Evolutionary conservation across 2,329 filamentous ascomycete genomes (phyloP).

Genomic region (Pyrenochaeta sp.): DNA sequence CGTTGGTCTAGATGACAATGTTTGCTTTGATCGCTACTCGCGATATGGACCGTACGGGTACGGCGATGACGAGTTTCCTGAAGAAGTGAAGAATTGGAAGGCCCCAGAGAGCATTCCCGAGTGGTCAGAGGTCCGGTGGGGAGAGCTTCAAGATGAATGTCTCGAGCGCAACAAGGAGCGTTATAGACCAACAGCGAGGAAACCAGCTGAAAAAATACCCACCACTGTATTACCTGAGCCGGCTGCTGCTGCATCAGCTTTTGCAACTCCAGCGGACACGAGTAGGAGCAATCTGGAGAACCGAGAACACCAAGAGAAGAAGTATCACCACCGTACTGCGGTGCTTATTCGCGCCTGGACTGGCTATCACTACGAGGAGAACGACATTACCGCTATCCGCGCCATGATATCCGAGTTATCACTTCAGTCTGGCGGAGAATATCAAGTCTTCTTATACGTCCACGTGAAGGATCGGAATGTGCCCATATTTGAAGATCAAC

Average conservation of each 20-base stretch:
- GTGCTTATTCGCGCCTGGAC: conserved; percentile 57
- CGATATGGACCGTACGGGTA: conserved; percentile 65
- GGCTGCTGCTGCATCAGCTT: conserved; percentile 35
- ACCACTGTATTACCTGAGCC: conserved; percentile 36
- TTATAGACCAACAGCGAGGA: conserved; percentile 56
- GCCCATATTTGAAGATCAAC: conserved; percentile 66
- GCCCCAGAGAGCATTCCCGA: conserved; percentile 52
- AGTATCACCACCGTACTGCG: conserved; percentile 54
- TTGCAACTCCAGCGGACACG: conserved; percentile 36
- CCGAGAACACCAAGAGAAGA: conserved; percentile 25
- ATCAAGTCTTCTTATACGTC: conserved; percentile 57
- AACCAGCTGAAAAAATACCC: conserved; percentile 35
- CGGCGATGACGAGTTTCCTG: conserved; percentile 57
- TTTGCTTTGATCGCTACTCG: conserved; percentile 68
- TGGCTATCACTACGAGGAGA: conserved; percentile 56
- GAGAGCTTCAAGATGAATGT: conserved; percentile 72
- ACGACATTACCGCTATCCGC: conserved; percentile 56
- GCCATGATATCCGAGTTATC: conserved; percentile 56
- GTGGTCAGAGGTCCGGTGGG: conserved; percentile 75
- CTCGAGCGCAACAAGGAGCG: conserved; percentile 70
- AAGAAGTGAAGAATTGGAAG: conserved; percentile 55
- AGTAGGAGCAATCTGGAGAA: conserved; percentile 38
- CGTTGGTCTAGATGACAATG: conserved; percentile 57
- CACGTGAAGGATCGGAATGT: conserved; percentile 61
- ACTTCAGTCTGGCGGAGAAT: conserved; percentile 56